These are phyloP conservation scores for Coelastrella sp. DNA, from an alignment of 139 green algal species.

Conservation along the genomic window DNA sequence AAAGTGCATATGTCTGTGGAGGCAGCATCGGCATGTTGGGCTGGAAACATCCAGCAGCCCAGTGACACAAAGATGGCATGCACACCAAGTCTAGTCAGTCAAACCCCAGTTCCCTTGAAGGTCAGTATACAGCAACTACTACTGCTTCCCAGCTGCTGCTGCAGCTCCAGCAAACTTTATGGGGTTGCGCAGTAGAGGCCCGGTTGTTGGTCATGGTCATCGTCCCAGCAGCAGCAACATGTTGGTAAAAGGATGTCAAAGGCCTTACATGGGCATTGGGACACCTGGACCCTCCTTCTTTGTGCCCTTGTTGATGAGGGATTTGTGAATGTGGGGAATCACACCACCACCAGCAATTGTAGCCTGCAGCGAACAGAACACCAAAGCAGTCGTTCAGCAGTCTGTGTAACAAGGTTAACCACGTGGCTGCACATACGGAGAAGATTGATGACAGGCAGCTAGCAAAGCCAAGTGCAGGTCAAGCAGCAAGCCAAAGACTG, in stretches of 20 bases:
- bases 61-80: background rate
- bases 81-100: background rate
- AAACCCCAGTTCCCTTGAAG: background rate
- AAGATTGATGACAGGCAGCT: background rate
- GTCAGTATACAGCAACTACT: background rate
- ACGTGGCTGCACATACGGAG: background rate
- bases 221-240: slow-evolving; percentile 14
- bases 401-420: background rate
- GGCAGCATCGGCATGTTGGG: too few relatives aligned
- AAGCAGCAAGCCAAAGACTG: background rate
- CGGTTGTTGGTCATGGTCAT: background rate
- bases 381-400: background rate
- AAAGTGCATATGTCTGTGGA: too few relatives aligned
- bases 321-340: slow-evolving; percentile 99
- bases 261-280: background rate
- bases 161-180: background rate
- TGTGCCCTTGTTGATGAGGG: slow-evolving; percentile 76
- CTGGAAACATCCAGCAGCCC: too few relatives aligned
- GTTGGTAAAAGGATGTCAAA: background rate
- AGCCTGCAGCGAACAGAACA: slow-evolving; percentile 69
- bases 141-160: background rate
- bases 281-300: slow-evolving; percentile 58
- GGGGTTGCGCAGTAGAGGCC: background rate
- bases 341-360: slow-evolving; percentile 99
- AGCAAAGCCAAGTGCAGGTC: background rate